Evolutionary conservation across 2,329 filamentous ascomycete species (phyloP).

Genomic region (Colletotrichum sp.): DNA sequence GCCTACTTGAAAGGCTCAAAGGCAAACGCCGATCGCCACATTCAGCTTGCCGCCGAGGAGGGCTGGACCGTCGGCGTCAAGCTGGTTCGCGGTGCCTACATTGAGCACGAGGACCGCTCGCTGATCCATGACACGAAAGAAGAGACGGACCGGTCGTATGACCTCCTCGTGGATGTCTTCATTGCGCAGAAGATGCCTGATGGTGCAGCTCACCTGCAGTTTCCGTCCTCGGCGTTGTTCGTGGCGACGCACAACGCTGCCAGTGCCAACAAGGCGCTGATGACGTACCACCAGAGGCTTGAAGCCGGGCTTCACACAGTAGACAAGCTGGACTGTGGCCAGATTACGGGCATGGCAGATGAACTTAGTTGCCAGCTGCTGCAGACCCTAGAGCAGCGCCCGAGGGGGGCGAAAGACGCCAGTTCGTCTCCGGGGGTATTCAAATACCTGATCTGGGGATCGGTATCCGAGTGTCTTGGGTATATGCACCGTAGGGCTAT

Average conservation of each 20-base stretch:
- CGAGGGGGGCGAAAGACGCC: neutral
- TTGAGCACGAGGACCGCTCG: conserved; percentile 71
- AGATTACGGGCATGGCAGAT: conserved; percentile 77
- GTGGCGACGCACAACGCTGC: conserved; percentile 80
- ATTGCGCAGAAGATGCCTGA: conserved; percentile 61
- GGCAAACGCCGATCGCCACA: conserved; percentile 61
- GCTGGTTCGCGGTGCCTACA: conserved; percentile 77
- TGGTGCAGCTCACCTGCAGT: conserved; percentile 48
- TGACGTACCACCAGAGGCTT: conserved; percentile 58
- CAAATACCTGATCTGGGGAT: conserved; percentile 25
- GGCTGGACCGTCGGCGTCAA: conserved; percentile 76
- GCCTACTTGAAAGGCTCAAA: conserved; percentile 74
- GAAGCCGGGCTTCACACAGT: conserved; percentile 47
- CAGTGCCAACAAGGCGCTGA: conserved; percentile 61
- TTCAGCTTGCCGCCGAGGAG: conserved; percentile 62
- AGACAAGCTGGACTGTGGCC: conserved; percentile 40
- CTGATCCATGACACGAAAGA: conserved; percentile 76
- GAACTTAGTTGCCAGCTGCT: conserved; percentile 77
- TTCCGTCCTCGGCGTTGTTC: conserved; percentile 63
- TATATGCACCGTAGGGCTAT: conserved; percentile 24
- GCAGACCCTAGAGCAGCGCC: conserved; percentile 6
- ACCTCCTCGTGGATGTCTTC: conserved; percentile 72
- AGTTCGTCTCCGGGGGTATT: conserved; percentile 11
- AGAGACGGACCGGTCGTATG: conserved; percentile 75
- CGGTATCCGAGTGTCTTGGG: conserved; percentile 24